Conservation (phyloP, 192 early-diverging fungal species). For the Coemansia sp. region DNA sequence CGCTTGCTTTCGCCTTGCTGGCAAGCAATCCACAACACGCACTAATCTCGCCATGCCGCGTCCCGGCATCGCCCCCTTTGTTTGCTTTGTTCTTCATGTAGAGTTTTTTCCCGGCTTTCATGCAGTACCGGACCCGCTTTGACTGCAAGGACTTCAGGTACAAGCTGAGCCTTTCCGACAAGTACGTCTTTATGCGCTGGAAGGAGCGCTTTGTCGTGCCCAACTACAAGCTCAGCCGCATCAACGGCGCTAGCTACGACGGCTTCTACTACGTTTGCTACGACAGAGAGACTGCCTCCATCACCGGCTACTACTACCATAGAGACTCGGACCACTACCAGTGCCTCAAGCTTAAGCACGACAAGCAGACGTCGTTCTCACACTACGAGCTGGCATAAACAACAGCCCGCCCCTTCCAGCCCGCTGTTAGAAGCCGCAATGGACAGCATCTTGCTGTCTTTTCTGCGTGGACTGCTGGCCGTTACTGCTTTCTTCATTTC, state of each 20-base stretch:
- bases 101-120: conserved; percentile 54
- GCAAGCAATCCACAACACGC: background rate
- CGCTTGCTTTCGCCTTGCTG: too few relatives aligned
- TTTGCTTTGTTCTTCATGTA: conserved; percentile 9
- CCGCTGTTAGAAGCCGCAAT: background rate
- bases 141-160: conserved; percentile 41
- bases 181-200: conserved; percentile 79
- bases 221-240: conserved; percentile 70
- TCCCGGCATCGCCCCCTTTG: background rate
- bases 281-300: conserved; percentile 61
- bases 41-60: conserved; percentile 5
- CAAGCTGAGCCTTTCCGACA: conserved; percentile 59
- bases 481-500: too few relatives aligned
- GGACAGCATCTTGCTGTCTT: background rate
- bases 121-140: conserved; percentile 39
- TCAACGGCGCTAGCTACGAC: conserved; percentile 77
- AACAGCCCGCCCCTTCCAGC: too few relatives aligned
- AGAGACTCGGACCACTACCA: conserved; percentile 55
- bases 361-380: conserved; percentile 41
- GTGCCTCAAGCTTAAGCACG: conserved; percentile 46
- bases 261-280: conserved; percentile 83
- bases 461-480: background rate
- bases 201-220: conserved; percentile 87
- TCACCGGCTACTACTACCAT: conserved; percentile 70
- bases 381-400: conserved; percentile 53